Evolutionary conservation across 768 basidiomycete species (phyloP).

Genomic region (Termitomyces sp.): DNA sequence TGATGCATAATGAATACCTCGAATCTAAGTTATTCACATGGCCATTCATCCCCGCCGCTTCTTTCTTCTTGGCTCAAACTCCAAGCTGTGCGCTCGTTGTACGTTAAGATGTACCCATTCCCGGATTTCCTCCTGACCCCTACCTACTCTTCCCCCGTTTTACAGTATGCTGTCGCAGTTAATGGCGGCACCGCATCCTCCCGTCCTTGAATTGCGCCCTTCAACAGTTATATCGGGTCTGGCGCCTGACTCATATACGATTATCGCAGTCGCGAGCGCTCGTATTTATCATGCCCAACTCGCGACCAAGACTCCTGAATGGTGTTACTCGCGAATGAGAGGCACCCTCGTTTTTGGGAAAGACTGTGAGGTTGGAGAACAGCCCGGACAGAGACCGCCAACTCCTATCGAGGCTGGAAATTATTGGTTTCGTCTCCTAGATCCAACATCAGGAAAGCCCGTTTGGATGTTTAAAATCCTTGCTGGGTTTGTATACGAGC

Average conservation of each 20-base stretch:
- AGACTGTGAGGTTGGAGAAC: conserved; percentile 29
- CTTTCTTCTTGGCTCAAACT: conserved; percentile 7
- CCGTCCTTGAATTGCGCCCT: conserved; percentile 8
- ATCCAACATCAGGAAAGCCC: conserved; percentile 48
- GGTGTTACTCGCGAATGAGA: conserved; percentile 55
- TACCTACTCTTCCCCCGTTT: conserved; percentile 3
- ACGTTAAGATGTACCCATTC: conserved; percentile 4
- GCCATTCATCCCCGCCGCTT: conserved; percentile 9
- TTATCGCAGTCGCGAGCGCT: conserved; percentile 49
- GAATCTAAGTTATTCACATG: conserved; percentile 6
- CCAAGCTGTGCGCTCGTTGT: conserved; percentile 7
- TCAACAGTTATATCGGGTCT: conserved; percentile 11
- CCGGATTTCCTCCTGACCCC: background rate
- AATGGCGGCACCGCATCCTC: conserved; percentile 7
- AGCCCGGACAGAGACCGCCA: conserved; percentile 14
- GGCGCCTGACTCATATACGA: conserved; percentile 27
- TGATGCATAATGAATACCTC: conserved; percentile 10
- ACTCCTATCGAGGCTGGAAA: conserved; percentile 18
- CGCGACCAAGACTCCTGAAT: conserved; percentile 37
- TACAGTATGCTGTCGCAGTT: conserved; percentile 13
- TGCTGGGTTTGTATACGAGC: conserved; percentile 58
- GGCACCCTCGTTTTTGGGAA: conserved; percentile 55
- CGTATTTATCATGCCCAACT: conserved; percentile 61
- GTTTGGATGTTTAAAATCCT: conserved; percentile 68
- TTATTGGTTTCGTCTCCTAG: conserved; percentile 64